Percentiles rank a stretch among this genome's conserved stretches.
These are phyloP conservation scores for Emmonsia crescens DNA, from an alignment of 2,329 filamentous ascomycete genomes.

Conservation along the genomic window DNA sequence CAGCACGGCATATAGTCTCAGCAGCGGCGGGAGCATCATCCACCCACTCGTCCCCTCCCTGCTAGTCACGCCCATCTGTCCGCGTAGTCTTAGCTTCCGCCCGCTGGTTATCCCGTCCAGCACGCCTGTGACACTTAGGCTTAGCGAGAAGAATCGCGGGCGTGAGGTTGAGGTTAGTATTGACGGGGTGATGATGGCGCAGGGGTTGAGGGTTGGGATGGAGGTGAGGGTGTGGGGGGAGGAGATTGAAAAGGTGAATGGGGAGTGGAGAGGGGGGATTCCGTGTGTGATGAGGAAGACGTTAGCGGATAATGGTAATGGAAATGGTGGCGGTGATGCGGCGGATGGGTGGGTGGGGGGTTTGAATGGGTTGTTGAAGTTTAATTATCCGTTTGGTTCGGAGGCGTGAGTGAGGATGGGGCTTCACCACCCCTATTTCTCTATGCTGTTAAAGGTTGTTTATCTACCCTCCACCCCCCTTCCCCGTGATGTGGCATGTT, in stretches of 20 bases:
- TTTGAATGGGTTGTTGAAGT: slow-evolving; percentile 85
- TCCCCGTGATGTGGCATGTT: too few relatives aligned
- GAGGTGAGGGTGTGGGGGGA: slow-evolving; percentile 87
- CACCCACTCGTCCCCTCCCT: slow-evolving; percentile 84
- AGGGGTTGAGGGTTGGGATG: slow-evolving; percentile 60
- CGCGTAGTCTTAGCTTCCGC: slow-evolving; percentile 81
- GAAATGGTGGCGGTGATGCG: slow-evolving; percentile 28
- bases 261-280: slow-evolving; percentile 62
- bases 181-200: slow-evolving; percentile 57
- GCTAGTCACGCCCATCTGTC: slow-evolving; percentile 87
- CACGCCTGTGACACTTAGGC: slow-evolving; percentile 52
- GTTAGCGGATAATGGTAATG: slow-evolving; percentile 20
- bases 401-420: slow-evolving; percentile 19
- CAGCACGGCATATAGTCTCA: slow-evolving; percentile 91
- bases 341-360: slow-evolving; percentile 97
- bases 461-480: too few relatives aligned
- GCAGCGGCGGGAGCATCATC: slow-evolving; percentile 82
- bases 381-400: slow-evolving; percentile 92
- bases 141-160: slow-evolving; percentile 70
- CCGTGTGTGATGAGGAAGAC: slow-evolving; percentile 72
- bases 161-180: slow-evolving; percentile 69
- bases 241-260: slow-evolving; percentile 48
- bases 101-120: slow-evolving; percentile 72
- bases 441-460: background rate
- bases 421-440: background rate